Conservation (phyloP, 441 rosid genomes). For the Jatropha multifida region DNA sequence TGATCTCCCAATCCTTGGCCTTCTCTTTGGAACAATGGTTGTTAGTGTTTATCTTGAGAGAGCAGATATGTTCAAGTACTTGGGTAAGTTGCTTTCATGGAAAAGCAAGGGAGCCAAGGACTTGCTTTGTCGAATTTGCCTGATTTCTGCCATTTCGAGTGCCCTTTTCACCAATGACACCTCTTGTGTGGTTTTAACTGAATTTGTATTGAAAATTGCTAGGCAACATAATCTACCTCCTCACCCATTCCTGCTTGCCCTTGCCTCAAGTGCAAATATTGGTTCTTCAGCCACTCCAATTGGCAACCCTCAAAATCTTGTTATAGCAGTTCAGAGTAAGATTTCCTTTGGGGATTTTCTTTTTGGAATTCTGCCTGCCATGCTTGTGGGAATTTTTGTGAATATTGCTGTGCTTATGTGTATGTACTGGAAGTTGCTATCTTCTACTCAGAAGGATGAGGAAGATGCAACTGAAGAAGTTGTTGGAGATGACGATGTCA, state of each 20-base stretch:
- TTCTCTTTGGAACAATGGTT: conserved; percentile 91
- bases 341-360: conserved; percentile 59
- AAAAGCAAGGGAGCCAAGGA: conserved; percentile 72
- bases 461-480: conserved; percentile 39
- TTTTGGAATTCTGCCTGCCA: conserved; percentile 58
- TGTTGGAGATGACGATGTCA: conserved; percentile 33
- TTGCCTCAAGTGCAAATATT: conserved; percentile 78
- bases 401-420: conserved; percentile 53
- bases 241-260: conserved; percentile 68
- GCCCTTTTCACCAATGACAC: conserved; percentile 93
- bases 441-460: conserved; percentile 47
- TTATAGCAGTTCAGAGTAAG: conserved; percentile 62
- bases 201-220: conserved; percentile 70
- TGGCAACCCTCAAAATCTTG: conserved; percentile 88
- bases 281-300: conserved; percentile 89
- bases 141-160: conserved; percentile 76
- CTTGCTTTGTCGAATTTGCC: conserved; percentile 59
- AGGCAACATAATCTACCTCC: conserved; percentile 75
- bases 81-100: conserved; percentile 71
- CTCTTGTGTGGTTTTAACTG: conserved; percentile 68
- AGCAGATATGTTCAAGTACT: conserved; percentile 76
- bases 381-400: conserved; percentile 55
- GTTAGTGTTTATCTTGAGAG: conserved; percentile 74
- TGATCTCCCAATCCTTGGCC: conserved; percentile 82
- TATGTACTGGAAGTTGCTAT: conserved; percentile 62